These are phyloP conservation scores for Microsporum audouinii DNA, from an alignment of 2,329 filamentous ascomycete species.

Conservation along the genomic window DNA sequence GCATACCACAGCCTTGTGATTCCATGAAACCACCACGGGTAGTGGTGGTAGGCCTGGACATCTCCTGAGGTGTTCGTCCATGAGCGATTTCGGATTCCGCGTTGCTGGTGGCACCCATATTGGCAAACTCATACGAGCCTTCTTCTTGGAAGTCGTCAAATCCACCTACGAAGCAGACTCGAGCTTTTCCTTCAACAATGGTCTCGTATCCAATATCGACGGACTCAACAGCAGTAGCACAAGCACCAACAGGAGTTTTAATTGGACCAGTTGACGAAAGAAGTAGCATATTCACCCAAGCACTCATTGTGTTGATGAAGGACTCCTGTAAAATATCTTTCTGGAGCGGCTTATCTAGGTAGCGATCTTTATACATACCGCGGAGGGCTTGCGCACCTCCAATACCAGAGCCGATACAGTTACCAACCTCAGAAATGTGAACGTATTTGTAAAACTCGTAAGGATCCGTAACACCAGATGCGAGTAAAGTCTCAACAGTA, in stretches of 20 bases:
- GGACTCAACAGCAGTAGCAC: slow-evolving; percentile 93
- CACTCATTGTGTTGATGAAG: slow-evolving; percentile 99
- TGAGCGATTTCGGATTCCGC: slow-evolving; percentile 93
- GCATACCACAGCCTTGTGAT: slow-evolving; percentile 95
- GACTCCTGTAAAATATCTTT: slow-evolving; percentile 99
- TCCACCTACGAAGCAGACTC: slow-evolving; percentile 92
- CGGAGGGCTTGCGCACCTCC: slow-evolving; percentile 84
- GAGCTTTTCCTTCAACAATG: slow-evolving; percentile 95
- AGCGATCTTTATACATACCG: slow-evolving; percentile 97
- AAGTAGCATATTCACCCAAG: slow-evolving; percentile 98
- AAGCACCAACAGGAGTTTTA: slow-evolving; percentile 96
- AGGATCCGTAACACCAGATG: slow-evolving; percentile 91
- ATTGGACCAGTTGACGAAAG: slow-evolving; percentile 95
- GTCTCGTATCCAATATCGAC: slow-evolving; percentile 97
- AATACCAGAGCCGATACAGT: slow-evolving; percentile 97
- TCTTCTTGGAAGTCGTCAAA: slow-evolving; percentile 99
- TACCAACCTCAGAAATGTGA: slow-evolving; percentile 93
- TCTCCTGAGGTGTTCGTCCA: slow-evolving; percentile 87
- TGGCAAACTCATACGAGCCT: slow-evolving; percentile 98
- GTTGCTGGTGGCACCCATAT: slow-evolving; percentile 99
- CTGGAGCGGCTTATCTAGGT: slow-evolving; percentile 90
- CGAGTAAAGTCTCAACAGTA: slow-evolving; percentile 79
- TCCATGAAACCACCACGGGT: slow-evolving; percentile 99
- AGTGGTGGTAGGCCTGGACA: slow-evolving; percentile 95
- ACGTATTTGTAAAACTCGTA: slow-evolving; percentile 99